phyloP scores from a whole-genome alignment of 768 basidiomycete species.

The Phallus indusiatus region DNA sequence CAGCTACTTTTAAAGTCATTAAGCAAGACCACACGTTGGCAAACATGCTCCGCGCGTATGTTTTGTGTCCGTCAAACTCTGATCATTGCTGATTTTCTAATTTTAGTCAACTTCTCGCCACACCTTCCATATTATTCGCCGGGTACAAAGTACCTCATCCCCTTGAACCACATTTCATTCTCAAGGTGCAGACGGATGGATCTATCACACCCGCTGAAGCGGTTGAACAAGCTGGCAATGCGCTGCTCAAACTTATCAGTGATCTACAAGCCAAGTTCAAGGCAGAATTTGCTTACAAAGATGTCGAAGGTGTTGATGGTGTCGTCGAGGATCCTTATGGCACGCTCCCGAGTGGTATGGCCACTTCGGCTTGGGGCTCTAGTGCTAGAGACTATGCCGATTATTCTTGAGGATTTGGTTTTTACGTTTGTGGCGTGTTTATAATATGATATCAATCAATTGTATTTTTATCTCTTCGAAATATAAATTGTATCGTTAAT shows the following conservation, averaged over 20 bases:
- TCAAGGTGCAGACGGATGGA: conserved; percentile 95
- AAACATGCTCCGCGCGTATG: conserved; percentile 92
- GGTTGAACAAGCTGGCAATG: conserved; percentile 75
- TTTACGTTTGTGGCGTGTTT: not conserved
- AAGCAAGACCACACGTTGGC: conserved; percentile 98
- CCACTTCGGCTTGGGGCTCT: conserved; percentile 3
- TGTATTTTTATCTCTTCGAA: not conserved
- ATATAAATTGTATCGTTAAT: too few species aligned
- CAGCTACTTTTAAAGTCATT: conserved; percentile 86
- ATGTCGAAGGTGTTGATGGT: conserved; percentile 38
- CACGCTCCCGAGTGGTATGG: conserved; percentile 13
- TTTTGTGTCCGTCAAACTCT: conserved; percentile 22
- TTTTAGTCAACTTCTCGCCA: conserved; percentile 76
- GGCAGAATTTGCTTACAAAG: conserved; percentile 74
- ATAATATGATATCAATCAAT: not conserved
- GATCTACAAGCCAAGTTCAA: conserved; percentile 70
- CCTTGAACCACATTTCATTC: conserved; percentile 84
- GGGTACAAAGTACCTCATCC: conserved; percentile 99
- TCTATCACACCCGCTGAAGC: conserved; percentile 70
- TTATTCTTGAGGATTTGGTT: not conserved
- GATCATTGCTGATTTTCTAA: conserved; percentile 2
- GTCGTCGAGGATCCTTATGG: conserved; percentile 44
- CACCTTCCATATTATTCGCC: conserved; percentile 86
- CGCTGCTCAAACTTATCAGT: conserved; percentile 52
- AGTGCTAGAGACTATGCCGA: conserved; percentile 6